These are phyloP conservation scores for Magnusiomyces starmeri DNA, from an alignment of 1,139 yeast genomes.

Conservation along the genomic window DNA sequence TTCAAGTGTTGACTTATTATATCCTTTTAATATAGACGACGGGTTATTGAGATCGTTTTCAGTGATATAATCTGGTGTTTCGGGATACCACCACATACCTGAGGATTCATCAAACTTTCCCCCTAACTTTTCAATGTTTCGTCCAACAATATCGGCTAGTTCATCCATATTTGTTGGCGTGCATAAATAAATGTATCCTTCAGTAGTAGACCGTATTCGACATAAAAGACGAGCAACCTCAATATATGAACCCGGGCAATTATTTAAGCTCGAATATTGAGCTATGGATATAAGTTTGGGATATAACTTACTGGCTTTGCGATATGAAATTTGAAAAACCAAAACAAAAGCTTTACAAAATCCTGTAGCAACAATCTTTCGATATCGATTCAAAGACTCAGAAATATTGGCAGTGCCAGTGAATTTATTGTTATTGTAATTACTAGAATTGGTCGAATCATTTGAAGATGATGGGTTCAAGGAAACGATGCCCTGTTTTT, in stretches of 20 bases:
- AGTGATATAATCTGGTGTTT: conserved; percentile 44
- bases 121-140: conserved; percentile 35
- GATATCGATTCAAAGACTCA: not conserved
- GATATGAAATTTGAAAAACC: conserved; percentile 19
- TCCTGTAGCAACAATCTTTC: conserved; percentile 17
- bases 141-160: conserved; percentile 49
- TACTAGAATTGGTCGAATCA: not conserved
- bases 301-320: conserved; percentile 19
- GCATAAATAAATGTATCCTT: conserved; percentile 43
- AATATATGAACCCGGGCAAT: conserved; percentile 35
- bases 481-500: not conserved
- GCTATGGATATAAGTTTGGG: conserved; percentile 23
- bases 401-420: not conserved
- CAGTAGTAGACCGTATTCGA: conserved; percentile 48
- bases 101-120: not conserved
- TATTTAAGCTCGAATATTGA: conserved; percentile 16
- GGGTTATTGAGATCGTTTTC: conserved; percentile 31
- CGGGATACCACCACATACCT: conserved; percentile 56
- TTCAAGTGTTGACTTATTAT: conserved; percentile 5
- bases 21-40: conserved; percentile 26
- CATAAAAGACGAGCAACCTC: conserved; percentile 48
- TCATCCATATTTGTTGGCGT: conserved; percentile 62
- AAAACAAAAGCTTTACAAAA: conserved; percentile 26
- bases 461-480: not conserved
- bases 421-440: not conserved